Conservation (phyloP, 345 rosid species). For the Draba incana region DNA sequence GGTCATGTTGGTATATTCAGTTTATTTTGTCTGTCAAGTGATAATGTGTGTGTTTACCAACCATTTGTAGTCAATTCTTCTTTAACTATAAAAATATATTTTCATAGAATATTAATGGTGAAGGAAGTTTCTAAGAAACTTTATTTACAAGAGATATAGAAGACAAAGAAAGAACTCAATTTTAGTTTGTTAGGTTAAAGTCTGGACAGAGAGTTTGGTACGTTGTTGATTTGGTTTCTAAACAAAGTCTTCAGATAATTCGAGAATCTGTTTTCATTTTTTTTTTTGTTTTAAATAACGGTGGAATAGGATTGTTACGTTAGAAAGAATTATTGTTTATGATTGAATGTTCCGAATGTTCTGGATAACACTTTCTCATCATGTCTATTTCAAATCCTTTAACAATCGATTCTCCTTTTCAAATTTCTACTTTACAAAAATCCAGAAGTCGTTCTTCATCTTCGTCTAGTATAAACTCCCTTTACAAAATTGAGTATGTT, state of each 20-base stretch:
- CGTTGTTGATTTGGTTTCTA: constrained; percentile 27
- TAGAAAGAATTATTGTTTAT: too few species aligned
- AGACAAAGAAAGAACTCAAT: constrained; percentile 22
- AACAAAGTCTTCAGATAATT: constrained; percentile 7
- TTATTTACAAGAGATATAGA: background rate
- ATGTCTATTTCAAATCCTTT: too few species aligned
- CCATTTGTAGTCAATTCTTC: constrained; percentile 21
- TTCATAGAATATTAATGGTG: constrained; percentile 16
- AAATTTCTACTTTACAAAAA: too few species aligned
- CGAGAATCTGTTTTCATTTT: background rate
- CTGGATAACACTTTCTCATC: too few species aligned
- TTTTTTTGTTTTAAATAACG: background rate
- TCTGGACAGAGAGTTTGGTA: background rate
- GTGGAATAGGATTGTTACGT: background rate
- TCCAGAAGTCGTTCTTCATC: too few species aligned
- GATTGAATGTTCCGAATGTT: too few species aligned
- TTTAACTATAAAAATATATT: constrained; percentile 16
- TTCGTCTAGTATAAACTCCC: too few species aligned
- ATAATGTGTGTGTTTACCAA: constrained; percentile 21
- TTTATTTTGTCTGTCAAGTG: background rate
- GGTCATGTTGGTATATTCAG: background rate
- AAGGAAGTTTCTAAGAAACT: constrained; percentile 31
- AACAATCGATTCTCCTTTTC: too few species aligned
- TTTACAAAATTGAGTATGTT: too few species aligned
- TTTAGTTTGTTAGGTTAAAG: constrained; percentile 20